Conservation (phyloP, 495 filamentous ascomycete species). For the Aspergillus olivimuriae region DNA sequence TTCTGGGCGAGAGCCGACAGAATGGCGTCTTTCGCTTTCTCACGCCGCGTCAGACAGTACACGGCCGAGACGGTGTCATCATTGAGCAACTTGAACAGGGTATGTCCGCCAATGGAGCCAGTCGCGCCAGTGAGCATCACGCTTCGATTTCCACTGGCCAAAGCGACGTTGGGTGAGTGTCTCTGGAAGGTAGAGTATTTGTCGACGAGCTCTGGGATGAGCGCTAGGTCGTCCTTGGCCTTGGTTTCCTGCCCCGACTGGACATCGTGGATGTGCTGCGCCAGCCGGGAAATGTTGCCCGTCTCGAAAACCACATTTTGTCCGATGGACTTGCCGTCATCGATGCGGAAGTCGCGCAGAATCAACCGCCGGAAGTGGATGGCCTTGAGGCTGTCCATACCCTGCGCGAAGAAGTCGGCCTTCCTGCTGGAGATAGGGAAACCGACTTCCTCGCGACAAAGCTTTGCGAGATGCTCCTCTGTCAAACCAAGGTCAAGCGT, state of each 20-base stretch:
- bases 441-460: slow-evolving; percentile 34
- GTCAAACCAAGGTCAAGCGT: slow-evolving; percentile 33
- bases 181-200: slow-evolving; percentile 43
- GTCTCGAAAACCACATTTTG: slow-evolving; percentile 49
- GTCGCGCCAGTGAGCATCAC: slow-evolving; percentile 56
- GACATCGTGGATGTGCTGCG: slow-evolving; percentile 36
- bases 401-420: slow-evolving; percentile 48
- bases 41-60: slow-evolving; percentile 48
- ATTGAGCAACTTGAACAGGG: slow-evolving; percentile 41
- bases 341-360: slow-evolving; percentile 37
- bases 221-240: slow-evolving; percentile 21
- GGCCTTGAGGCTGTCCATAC: slow-evolving; percentile 56
- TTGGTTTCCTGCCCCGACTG: slow-evolving; percentile 24
- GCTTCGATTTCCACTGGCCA: slow-evolving; percentile 4
- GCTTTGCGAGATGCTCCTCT: slow-evolving; percentile 33
- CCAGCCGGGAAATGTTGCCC: slow-evolving; percentile 40
- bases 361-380: slow-evolving; percentile 50
- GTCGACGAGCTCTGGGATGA: slow-evolving; percentile 41
- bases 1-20: slow-evolving; percentile 29
- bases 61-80: slow-evolving; percentile 37
- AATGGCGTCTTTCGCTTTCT: slow-evolving; percentile 18
- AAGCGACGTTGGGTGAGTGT: slow-evolving; percentile 23
- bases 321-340: slow-evolving; percentile 19
- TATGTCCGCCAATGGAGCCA: slow-evolving; percentile 51
- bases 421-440: slow-evolving; percentile 31